Base-by-base conservation (phyloP, 306 rosid species). In the barrel medic (Medicago truncatula) region DNA sequence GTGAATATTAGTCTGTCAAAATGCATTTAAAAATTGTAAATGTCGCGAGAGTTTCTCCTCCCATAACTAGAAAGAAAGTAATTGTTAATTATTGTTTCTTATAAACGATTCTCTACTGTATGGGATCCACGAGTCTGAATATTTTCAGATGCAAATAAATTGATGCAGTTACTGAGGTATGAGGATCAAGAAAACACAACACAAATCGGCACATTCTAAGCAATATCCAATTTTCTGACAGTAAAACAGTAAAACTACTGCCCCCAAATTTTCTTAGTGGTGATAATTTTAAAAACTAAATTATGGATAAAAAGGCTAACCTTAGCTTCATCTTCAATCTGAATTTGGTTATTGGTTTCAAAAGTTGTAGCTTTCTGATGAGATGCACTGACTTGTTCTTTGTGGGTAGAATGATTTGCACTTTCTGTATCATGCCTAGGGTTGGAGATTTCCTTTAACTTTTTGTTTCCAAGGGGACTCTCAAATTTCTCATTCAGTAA, bases 1-100 rank as follows among this genome's bases (percentile, higher is more conserved):
- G 68, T 75, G 83, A 74, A 70, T 73, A 60, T 65, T 82, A 14
- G 67, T 81, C 99, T 96, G 92, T 61, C 43, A 87, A 83, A 75
- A 76, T 23, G 49, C 70, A 83, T 40, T 52, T 71, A 58, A 11
- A 23, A 23, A 5, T 58, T 15, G 23, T 58, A 71, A 75, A 54
- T 34, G 47, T 71, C 52, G 74, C 50, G 68, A 38, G 70, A 61
- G 67, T 38, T 43, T 69, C 76, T 36, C 15, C 83, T 47, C 31
- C 34, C 58, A 65, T 40, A 52, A 70, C 54, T 16, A 34, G 14
- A 73, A 57, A 73, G n/a, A 61, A 18, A 3, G 25, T 10, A 57
- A 58, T 67, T 68, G 57, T 8, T 38, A 8, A 50, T 28, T 28
- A 41, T 39, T 9, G 31, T 40, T 21, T 63, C 61, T 76, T 8